Percentiles rank a stretch among this genome's conserved stretches.
Evolutionary conservation across 306 rosid species (phyloP).

Genomic region (Benincasa hispida): DNA sequence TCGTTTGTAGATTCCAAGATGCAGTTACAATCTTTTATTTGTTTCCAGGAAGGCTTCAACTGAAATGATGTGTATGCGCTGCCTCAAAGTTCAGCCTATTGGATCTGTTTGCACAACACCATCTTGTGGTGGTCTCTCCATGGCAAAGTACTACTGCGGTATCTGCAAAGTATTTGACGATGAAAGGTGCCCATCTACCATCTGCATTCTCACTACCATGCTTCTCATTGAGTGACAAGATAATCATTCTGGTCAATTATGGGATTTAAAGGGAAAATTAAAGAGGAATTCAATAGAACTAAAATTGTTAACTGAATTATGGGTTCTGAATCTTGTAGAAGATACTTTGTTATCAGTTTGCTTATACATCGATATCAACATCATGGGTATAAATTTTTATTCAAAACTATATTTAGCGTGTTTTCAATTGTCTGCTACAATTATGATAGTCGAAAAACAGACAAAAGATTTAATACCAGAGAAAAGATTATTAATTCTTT

Average conservation of each 20-base stretch:
- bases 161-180: constrained; percentile 93
- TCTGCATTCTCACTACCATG: not conserved
- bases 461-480: not conserved
- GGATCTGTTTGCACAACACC: constrained; percentile 73
- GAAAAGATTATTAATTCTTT: not conserved
- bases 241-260: not conserved
- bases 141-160: constrained; percentile 82
- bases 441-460: not conserved
- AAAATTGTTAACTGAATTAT: not conserved
- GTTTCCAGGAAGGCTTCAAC: constrained; percentile 67
- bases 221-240: not conserved
- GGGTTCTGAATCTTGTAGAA: not conserved
- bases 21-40: constrained; percentile 16
- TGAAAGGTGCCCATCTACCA: constrained; percentile 52
- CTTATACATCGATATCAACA: not conserved
- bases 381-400: not conserved
- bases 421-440: not conserved
- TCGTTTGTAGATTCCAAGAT: constrained; percentile 14
- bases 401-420: not conserved
- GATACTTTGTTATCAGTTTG: not conserved
- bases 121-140: constrained; percentile 65
- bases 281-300: not conserved
- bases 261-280: not conserved
- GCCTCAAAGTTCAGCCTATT: constrained; percentile 69
- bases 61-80: constrained; percentile 93